A percentile compares a stretch with the other conserved stretches of the same genome.
Conservation (phyloP, 179 eudicot genomes). For the Corrigiola litoralis region DNA sequence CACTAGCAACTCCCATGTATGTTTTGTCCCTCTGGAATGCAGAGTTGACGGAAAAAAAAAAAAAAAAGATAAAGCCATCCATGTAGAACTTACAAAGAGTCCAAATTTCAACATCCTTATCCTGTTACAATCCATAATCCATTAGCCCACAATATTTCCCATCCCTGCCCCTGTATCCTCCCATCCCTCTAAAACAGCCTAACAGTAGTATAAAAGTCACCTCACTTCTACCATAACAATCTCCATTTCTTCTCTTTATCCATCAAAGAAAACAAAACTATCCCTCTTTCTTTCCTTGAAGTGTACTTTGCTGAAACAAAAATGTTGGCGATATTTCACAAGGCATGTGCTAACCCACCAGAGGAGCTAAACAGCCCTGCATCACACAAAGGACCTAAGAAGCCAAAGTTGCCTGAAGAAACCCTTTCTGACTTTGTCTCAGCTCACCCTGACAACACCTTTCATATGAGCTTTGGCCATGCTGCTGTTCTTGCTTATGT, state of each 20-base stretch:
- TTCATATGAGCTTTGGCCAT: conserved; percentile 55
- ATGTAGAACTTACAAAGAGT: background rate
- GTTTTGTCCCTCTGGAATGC: no score
- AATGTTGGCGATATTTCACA: conserved; percentile 87
- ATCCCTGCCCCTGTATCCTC: background rate
- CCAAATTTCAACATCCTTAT: background rate
- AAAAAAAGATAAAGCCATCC: background rate
- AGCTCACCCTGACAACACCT: conserved; percentile 40
- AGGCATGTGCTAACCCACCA: conserved; percentile 88
- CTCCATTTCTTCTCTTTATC: background rate
- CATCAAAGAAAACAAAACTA: background rate
- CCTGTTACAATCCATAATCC: background rate
- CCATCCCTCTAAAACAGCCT: background rate
- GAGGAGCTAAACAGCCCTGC: conserved; percentile 90
- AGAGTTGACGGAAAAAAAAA: no score
- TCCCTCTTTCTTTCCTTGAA: background rate
- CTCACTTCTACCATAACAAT: background rate
- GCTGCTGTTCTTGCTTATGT: conserved; percentile 82
- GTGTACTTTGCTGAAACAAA: background rate
- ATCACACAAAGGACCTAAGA: conserved; percentile 37
- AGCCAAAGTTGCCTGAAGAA: conserved; percentile 60
- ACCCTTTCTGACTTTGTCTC: conserved; percentile 56
- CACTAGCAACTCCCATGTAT: no score
- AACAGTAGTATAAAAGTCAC: background rate
- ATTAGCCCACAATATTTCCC: conserved; percentile 8